phyloP scores from a whole-genome alignment of 108 stramenopile genomes.

The Bacterosira constricta region DNA sequence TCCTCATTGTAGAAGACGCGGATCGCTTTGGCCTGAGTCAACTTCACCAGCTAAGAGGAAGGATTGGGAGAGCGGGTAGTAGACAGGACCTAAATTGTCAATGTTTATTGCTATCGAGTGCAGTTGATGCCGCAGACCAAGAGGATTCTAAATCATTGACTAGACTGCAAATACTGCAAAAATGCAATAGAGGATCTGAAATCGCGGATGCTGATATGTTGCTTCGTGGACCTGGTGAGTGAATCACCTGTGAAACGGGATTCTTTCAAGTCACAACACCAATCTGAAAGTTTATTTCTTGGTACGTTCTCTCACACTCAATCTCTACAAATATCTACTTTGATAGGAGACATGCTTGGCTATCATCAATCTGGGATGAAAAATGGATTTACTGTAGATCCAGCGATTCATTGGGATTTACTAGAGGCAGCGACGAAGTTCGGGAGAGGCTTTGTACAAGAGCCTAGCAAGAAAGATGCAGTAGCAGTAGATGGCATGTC shows the following conservation, averaged over 20 bases:
- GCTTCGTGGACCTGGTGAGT: slow-evolving; percentile 51
- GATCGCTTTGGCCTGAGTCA: slow-evolving; percentile 60
- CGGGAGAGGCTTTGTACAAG: slow-evolving; percentile 20
- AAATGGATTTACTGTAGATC: slow-evolving; percentile 9
- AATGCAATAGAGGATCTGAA: slow-evolving; percentile 42
- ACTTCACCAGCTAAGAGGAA: slow-evolving; percentile 64
- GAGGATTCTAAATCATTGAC: not conserved
- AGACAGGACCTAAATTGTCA: slow-evolving; percentile 17
- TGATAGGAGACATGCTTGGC: slow-evolving; percentile 47
- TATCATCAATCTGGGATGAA: slow-evolving; percentile 42
- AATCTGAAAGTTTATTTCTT: too few species aligned
- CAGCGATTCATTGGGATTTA: slow-evolving; percentile 27
- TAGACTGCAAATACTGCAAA: slow-evolving; percentile 36
- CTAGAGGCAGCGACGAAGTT: slow-evolving; percentile 24
- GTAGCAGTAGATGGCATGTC: not conserved
- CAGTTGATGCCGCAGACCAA: slow-evolving; percentile 5
- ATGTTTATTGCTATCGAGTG: slow-evolving; percentile 25
- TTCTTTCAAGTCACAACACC: too few species aligned
- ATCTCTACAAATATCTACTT: too few species aligned
- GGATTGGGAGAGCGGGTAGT: slow-evolving; percentile 56
- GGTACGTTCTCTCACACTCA: too few species aligned
- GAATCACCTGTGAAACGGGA: too few species aligned
- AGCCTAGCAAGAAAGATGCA: not conserved
- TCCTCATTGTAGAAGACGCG: slow-evolving; percentile 57
- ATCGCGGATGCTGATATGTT: slow-evolving; percentile 55